Evolutionary conservation across 1,284 basidiomycete species (phyloP).

Genomic region (Rhodotorula sp.): DNA sequence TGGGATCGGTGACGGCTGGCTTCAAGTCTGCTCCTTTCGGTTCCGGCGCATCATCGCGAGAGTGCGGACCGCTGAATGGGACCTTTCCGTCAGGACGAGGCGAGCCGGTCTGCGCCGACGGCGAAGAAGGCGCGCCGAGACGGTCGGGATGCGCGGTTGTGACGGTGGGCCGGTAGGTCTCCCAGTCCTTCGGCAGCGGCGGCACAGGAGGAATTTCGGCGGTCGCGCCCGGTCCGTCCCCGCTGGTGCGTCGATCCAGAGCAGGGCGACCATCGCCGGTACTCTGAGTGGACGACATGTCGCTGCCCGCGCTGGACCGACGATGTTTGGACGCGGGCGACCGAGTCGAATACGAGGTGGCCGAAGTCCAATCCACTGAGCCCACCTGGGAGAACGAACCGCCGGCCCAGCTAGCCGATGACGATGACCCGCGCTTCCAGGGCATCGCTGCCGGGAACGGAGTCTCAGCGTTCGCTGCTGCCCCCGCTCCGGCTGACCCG

Average conservation of each 20-base stretch:
- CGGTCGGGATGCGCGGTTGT: background rate
- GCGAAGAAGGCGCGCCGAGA: background rate
- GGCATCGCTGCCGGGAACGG: constrained; percentile 24
- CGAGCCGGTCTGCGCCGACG: background rate
- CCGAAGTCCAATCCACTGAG: constrained; percentile 78
- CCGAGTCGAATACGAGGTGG: constrained; percentile 70
- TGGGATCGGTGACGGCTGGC: background rate
- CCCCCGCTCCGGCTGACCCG: background rate
- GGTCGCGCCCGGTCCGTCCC: constrained; percentile 1
- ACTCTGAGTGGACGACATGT: constrained; percentile 71
- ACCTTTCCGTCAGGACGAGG: background rate
- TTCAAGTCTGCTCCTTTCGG: background rate
- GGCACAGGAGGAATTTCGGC: constrained; percentile 75
- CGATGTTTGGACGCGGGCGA: constrained; percentile 50
- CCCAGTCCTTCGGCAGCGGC: constrained; percentile 87
- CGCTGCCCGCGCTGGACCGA: constrained; percentile 80
- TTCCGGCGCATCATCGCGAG: background rate
- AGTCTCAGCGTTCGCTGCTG: constrained; percentile 51
- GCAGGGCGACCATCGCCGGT: constrained; percentile 53
- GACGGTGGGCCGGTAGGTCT: constrained; percentile 49
- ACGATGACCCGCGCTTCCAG: constrained; percentile 76
- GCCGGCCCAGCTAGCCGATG: constrained; percentile 73
- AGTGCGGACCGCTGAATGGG: background rate
- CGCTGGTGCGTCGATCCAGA: constrained; percentile 18
- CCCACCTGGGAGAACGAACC: constrained; percentile 62